A percentile compares a stretch with the other conserved stretches of the same genome.
These are phyloP conservation scores for Auriscalpium vulgare DNA, from an alignment of 768 basidiomycete genomes.

Conservation along the genomic window DNA sequence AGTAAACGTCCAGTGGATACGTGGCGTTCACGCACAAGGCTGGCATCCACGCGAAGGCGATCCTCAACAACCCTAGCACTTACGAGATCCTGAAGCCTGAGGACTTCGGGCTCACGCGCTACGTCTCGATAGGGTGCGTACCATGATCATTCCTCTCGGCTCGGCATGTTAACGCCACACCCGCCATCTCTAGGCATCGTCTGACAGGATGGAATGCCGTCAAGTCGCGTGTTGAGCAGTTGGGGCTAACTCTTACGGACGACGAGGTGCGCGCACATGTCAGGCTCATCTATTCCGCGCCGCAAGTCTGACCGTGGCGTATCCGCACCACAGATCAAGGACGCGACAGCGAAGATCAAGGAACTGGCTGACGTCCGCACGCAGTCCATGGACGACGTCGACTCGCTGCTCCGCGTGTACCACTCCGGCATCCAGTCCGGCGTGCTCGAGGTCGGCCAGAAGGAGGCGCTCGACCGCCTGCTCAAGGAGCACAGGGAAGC, in stretches of 20 bases:
- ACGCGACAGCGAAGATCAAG: conserved; percentile 98
- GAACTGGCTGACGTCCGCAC: conserved; percentile 97
- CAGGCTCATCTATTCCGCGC: not conserved
- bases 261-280: conserved; percentile 58
- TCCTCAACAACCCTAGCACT: conserved; percentile 97
- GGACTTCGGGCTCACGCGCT: conserved; percentile 96
- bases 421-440: conserved; percentile 91
- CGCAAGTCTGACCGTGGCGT: not conserved
- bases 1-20: conserved; percentile 62
- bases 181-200: conserved; percentile 55
- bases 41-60: conserved; percentile 99
- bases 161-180: not conserved
- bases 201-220: conserved; percentile 99
- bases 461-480: conserved; percentile 81
- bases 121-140: conserved; percentile 88
- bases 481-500: conserved; percentile 66
- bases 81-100: conserved; percentile 99
- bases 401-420: conserved; percentile 91
- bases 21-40: conserved; percentile 99
- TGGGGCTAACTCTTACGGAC: conserved; percentile 83
- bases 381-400: conserved; percentile 99
- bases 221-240: conserved; percentile 98
- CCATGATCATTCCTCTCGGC: not conserved
- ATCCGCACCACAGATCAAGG: conserved; percentile 65
- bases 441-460: conserved; percentile 89